Base-by-base conservation (phyloP, 495 filamentous ascomycete genomes). In the Pseudomonodictys pantanalensis region DNA sequence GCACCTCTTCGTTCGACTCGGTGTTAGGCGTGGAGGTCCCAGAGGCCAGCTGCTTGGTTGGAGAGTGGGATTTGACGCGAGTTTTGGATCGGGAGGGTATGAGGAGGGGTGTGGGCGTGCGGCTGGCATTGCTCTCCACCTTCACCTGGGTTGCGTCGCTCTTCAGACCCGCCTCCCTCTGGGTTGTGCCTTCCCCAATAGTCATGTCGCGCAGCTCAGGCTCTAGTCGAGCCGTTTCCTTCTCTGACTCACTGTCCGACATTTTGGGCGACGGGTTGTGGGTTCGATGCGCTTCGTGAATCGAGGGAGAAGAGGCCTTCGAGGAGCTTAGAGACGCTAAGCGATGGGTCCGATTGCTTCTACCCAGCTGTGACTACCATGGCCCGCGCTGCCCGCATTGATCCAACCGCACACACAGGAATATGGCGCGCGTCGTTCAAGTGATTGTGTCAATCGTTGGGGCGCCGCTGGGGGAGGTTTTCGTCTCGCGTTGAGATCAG, bases 1-100 rank as follows among this genome's bases (percentile, higher is more conserved):
- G 69, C 7, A 67, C 66, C 45, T 77, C 71, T 71, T 84, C 73
- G 11, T 66, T 64, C 42, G 78, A 73, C n/a, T 60, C 62, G 28
- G 74, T 77, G 33, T 68, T 65, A 24, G 71, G 60, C 0, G 79
- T 72, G 9, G 76, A 75, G 12, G 68, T 61, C 32, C 63, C 59
- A 8, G 69, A 57, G 35, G 60, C 64, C n/a, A 70, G 58, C 17
- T 46, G 49, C 59, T 80, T 80, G 33, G 70, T 44, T 1, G 78
- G 75, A 15, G 79, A 80, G 42, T 70, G 70, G 11, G 76, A 66
- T 17, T 60, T 26, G 20, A 73, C 57, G 15, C 56, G 47, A 11
- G 71, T 24, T 68, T 72, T 63, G 48, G 59, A 8, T 38, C 58
- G 52, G 30, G 26, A 56, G 63, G 28, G 65, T 60, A 52, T 48